Evolutionary conservation across 1,139 yeast species (phyloP), one percentile per base, ranked within the genome.

Genomic region (Spathaspora sp.): DNA sequence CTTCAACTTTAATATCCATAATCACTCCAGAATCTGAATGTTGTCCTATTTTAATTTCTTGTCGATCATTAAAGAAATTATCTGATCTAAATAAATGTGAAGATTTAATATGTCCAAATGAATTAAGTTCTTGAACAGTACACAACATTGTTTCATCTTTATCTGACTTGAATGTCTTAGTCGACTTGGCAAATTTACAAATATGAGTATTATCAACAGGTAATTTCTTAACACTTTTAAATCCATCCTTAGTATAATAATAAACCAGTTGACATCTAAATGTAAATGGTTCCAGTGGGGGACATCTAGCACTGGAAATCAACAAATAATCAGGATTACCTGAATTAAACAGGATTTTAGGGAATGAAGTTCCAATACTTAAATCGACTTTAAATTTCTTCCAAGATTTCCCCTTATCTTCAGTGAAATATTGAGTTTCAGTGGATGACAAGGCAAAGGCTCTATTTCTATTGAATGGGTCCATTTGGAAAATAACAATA

Each of bases 401-500:
- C 93, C 93, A 87, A 1, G 76, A 58, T 36, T 69, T 63, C 24
- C 93, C 95, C 47, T 70, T 65, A 58, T 86, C 85, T 23, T 59
- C 63, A 5, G 93, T 80, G 20, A 73, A 66, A 53, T 64, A 84
- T 29, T 81, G 86, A 3, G 57, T 61, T 2, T 58, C 54, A 0
- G 62, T 51, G 0, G 51, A 40, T 1, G 83, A 66, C 47, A 81
- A 61, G 1, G 78, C 82, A 57, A 82, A 76, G 0, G 86, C 93
- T 41, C 84, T 61, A 1, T 70, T 62, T 26, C 64, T 65, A 50
- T 72, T 64, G 45, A 67, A 67, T 2, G 77, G 74, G 57, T 81
- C 86, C 40, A 76, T 63, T 39, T 68, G 59, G 23, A 82, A 47
- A 2, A 47, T 46, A 0, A 59, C 47, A 1, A 74, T 58, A 4